Evolutionary conservation across 2,329 filamentous ascomycete genomes (phyloP), one percentile per base, ranked within the genome.

Genomic region (Aspergillus brasiliensis): DNA sequence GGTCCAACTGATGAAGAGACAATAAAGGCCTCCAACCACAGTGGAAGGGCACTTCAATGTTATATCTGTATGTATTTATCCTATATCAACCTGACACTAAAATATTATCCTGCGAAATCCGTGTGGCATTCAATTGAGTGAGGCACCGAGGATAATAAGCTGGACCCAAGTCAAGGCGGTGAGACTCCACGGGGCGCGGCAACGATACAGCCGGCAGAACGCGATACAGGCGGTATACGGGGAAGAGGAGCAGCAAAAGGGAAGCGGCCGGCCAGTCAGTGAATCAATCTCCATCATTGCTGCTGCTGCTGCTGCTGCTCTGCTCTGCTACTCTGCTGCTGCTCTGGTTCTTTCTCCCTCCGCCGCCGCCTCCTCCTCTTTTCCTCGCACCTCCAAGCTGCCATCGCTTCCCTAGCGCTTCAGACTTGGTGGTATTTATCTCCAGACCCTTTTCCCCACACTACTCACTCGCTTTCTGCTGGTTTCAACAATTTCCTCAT

Each of bases 331-430:
- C 46, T 40, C 56, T 59, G 42, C 54, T 56, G 37, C 55, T 53
- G 23, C 57, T 59, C 56, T 53, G 48, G 44, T 54, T 40, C 60
- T 54, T 34, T 54, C 55, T 65, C 58, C 64, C 62, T 61, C 57
- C 64, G 60, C 59, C 61, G 37, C 51, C 57, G 53, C 62, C 21
- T 48, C 61, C 60, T 63, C 56, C 46, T 53, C 58, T 59, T 28
- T 28, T 28, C 23, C 46, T 17, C 46, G 15, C 46, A 28, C 52
- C 27, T 55, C 23, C 52, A 52, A 52, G 51, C 40, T 42, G 23
- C 52, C 34, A 54, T 54, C 46, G 25, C 42, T 21, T n/a, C 38
- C 46, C 23, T 37, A 52, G 52, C 38, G 40, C 52, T 31, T 46
- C 52, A 42, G 37, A 21, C 17, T 34, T 55, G 23, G 52, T 55